A percentile compares a stretch with the other conserved stretches of the same genome.
These are phyloP conservation scores for Stropharia rugosoannulata DNA, from an alignment of 768 basidiomycete genomes.

Conservation along the genomic window DNA sequence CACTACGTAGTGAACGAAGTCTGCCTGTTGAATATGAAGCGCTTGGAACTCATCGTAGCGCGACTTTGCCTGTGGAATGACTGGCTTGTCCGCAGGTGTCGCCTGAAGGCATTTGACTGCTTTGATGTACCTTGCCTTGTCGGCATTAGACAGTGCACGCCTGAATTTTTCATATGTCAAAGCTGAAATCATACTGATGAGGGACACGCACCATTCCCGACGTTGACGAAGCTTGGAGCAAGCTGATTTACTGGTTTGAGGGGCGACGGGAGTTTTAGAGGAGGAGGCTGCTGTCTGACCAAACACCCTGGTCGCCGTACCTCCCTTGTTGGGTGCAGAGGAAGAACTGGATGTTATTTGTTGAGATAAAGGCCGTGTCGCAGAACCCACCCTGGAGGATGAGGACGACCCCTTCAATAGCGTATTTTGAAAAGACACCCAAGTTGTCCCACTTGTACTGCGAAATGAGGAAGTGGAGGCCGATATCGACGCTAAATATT, in stretches of 20 bases:
- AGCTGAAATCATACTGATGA: background rate
- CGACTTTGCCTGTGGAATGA: conserved; percentile 21
- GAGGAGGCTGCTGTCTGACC: no score
- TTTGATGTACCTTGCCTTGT: conserved; percentile 29
- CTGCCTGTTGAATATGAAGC: conserved; percentile 28
- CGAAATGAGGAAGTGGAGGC: no score
- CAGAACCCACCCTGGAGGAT: no score
- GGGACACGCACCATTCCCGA: background rate
- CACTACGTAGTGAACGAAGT: conserved; percentile 32
- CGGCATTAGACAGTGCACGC: conserved; percentile 23
- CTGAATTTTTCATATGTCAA: conserved; percentile 13
- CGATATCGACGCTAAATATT: no score
- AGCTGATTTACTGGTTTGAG: background rate
- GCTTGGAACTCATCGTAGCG: conserved; percentile 42
- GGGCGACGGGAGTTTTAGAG: no score
- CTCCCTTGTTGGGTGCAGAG: no score
- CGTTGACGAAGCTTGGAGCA: background rate
- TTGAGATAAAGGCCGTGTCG: no score
- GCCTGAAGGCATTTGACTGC: conserved; percentile 34
- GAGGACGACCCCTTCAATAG: no score
- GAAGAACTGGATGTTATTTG: no score
- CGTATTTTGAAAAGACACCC: no score
- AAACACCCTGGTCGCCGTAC: no score
- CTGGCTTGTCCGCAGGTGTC: conserved; percentile 22
- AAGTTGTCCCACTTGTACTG: no score